Conservation (phyloP, 441 rosid species). For the Mallotus repandus region DNA sequence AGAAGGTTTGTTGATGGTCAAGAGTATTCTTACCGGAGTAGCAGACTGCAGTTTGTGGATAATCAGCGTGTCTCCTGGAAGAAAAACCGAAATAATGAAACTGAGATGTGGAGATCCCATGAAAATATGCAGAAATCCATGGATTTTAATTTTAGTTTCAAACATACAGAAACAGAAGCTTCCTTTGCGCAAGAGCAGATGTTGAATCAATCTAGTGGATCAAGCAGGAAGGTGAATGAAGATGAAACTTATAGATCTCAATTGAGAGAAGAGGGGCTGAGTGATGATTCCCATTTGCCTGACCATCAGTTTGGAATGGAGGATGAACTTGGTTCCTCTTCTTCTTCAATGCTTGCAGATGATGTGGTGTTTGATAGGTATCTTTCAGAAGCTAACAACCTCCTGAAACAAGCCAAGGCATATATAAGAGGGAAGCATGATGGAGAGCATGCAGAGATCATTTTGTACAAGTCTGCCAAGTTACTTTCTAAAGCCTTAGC, state of each 20-base stretch:
- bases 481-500: constrained; percentile 48
- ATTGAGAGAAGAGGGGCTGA: constrained; percentile 25
- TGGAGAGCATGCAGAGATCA: constrained; percentile 45
- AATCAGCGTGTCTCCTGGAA: constrained; percentile 28
- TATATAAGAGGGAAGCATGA: constrained; percentile 34
- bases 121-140: constrained; percentile 38
- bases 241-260: constrained; percentile 32
- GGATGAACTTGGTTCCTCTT: constrained; percentile 29
- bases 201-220: constrained; percentile 34
- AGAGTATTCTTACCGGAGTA: constrained; percentile 32
- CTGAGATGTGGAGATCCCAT: constrained; percentile 30
- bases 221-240: constrained; percentile 28
- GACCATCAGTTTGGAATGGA: constrained; percentile 23
- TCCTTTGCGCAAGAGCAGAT: constrained; percentile 39
- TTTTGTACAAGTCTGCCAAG: constrained; percentile 34
- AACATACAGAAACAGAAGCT: constrained; percentile 38
- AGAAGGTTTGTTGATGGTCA: constrained; percentile 29
- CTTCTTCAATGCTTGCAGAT: constrained; percentile 42
- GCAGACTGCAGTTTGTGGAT: constrained; percentile 33
- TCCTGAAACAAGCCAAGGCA: constrained; percentile 54
- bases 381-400: constrained; percentile 54
- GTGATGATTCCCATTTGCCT: constrained; percentile 26
- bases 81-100: constrained; percentile 25
- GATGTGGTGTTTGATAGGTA: constrained; percentile 51
- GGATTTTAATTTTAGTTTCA: constrained; percentile 38